Conservation (phyloP, 768 basidiomycete species). For the Pluteus cervinus region DNA sequence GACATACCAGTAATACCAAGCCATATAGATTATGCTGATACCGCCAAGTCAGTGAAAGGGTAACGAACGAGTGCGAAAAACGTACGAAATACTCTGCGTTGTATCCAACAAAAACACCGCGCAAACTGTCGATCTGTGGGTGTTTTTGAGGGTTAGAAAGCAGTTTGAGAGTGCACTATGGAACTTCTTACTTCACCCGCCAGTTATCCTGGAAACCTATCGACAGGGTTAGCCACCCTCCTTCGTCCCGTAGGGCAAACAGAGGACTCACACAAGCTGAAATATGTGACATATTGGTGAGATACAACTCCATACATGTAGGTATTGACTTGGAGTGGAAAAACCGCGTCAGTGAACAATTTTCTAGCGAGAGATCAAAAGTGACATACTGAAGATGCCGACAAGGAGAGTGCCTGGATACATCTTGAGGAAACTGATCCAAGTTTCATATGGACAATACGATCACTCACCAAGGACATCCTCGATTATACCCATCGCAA, state of each 20-base stretch:
- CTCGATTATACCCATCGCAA: constrained; percentile 7
- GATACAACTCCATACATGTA: constrained; percentile 12
- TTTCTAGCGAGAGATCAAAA: no score
- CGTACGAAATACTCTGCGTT: constrained; percentile 7
- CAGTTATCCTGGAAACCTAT: constrained; percentile 7
- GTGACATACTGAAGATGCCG: constrained; percentile 18
- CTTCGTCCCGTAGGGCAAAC: not conserved
- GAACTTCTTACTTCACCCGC: constrained; percentile 5
- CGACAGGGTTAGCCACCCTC: not conserved
- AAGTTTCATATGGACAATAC: no score
- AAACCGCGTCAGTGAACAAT: not conserved
- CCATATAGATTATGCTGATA: constrained; percentile 11
- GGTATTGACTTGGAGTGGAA: constrained; percentile 9
- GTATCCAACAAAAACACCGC: constrained; percentile 6
- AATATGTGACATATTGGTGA: constrained; percentile 10
- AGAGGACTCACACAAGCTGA: constrained; percentile 5
- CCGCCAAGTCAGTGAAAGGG: no score
- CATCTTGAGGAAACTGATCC: not conserved
- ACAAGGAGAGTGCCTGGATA: constrained; percentile 15
- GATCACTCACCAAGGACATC: constrained; percentile 9
- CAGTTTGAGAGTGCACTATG: not conserved
- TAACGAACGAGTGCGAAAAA: not conserved
- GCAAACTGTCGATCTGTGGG: constrained; percentile 3
- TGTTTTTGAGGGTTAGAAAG: not conserved
- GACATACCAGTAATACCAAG: constrained; percentile 11